phyloP scores from a whole-genome alignment of 208 protist species.

The Leishmania lainsoni region DNA sequence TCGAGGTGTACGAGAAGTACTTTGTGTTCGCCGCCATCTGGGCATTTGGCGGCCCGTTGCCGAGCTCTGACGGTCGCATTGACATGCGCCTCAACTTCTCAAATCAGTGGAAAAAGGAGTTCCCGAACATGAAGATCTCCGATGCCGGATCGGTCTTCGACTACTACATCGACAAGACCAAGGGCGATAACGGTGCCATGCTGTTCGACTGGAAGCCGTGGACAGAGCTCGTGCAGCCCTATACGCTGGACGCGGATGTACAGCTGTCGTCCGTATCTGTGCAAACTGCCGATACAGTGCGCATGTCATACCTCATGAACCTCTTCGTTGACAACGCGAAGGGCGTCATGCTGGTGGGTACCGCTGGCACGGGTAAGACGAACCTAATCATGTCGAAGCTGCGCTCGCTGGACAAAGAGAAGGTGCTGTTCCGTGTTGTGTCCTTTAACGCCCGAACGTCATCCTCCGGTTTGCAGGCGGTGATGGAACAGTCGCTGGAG shows the following conservation, averaged over 20 bases:
- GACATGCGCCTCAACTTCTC: conserved; percentile 95
- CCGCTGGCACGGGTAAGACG: conserved; percentile 97
- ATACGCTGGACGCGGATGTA: conserved; percentile 84
- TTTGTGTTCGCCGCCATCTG: conserved; percentile 98
- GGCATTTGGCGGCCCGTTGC: conserved; percentile 96
- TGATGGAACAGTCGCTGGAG: conserved; percentile 97
- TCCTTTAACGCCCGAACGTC: conserved; percentile 97
- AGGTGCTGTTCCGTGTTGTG: conserved; percentile 92
- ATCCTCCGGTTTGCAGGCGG: conserved; percentile 92
- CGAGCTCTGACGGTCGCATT: conserved; percentile 93
- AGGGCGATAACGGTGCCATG: conserved; percentile 76
- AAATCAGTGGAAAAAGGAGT: conserved; percentile 96
- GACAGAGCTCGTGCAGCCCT: conserved; percentile 92
- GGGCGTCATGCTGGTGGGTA: conserved; percentile 97
- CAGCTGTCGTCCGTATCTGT: conserved; percentile 94
- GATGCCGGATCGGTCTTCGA: conserved; percentile 95
- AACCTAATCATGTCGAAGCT: conserved; percentile 97
- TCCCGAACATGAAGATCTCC: conserved; percentile 92
- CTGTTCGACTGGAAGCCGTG: conserved; percentile 93
- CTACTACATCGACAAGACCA: conserved; percentile 94
- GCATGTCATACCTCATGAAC: conserved; percentile 95
- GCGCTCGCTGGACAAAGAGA: conserved; percentile 89
- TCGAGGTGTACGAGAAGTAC: conserved; percentile 96
- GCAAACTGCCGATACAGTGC: conserved; percentile 95
- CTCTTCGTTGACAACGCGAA: conserved; percentile 93